Conservation (phyloP, 352 stramenopile species). For the Globisporangium solare region DNA sequence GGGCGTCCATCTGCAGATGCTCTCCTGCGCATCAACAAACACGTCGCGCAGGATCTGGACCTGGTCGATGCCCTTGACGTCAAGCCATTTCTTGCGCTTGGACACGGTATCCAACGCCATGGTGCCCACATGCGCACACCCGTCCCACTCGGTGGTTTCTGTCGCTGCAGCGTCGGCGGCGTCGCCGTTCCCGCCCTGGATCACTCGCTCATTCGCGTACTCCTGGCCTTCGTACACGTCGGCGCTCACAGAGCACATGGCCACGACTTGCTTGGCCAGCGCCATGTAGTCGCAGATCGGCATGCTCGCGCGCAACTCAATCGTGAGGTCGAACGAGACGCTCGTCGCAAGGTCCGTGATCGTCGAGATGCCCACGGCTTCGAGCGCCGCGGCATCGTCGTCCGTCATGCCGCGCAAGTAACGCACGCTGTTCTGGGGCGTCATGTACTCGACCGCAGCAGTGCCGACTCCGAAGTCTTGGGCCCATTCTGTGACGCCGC, state of each 20-base stretch:
- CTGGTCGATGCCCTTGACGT: slow-evolving; percentile 62
- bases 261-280: slow-evolving; percentile 51
- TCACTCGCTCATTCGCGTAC: slow-evolving; percentile 29
- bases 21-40: slow-evolving; percentile 58
- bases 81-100: slow-evolving; percentile 41
- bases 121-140: slow-evolving; percentile 45
- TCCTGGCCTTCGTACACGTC: slow-evolving; percentile 45
- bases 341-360: slow-evolving; percentile 72
- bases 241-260: slow-evolving; percentile 43
- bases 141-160: slow-evolving; percentile 40
- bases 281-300: slow-evolving; percentile 71
- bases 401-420: slow-evolving; percentile 49
- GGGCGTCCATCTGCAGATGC: slow-evolving; percentile 65
- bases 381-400: slow-evolving; percentile 46
- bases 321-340: slow-evolving; percentile 41
- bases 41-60: slow-evolving; percentile 57
- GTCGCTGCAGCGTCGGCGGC: slow-evolving; percentile 9
- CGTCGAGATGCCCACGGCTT: slow-evolving; percentile 54
- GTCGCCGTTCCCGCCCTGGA: slow-evolving; percentile 28
- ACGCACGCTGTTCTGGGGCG: slow-evolving; percentile 36
- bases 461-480: slow-evolving; percentile 40
- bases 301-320: slow-evolving; percentile 47
- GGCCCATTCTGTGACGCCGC: slow-evolving; percentile 26
- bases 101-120: slow-evolving; percentile 37
- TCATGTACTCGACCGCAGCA: slow-evolving; percentile 35